These are phyloP conservation scores for Apiotrichum laibachii DNA, from an alignment of 1,284 basidiomycete species.

Conservation along the genomic window DNA sequence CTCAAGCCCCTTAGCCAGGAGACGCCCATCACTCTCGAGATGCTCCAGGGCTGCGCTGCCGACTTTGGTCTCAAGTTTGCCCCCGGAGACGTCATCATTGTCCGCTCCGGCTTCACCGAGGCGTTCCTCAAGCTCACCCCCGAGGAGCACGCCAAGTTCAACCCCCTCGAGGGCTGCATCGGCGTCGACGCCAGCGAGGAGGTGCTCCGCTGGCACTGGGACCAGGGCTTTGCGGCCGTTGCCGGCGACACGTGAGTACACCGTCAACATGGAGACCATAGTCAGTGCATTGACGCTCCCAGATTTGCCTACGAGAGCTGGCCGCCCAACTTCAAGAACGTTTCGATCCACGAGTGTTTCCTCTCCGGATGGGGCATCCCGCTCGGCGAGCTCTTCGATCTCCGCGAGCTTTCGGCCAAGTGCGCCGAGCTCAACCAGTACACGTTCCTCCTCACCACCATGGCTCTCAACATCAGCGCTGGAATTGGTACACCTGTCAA, in stretches of 20 bases:
- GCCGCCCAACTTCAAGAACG: slow-evolving; percentile 17
- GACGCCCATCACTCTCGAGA: slow-evolving; percentile 31
- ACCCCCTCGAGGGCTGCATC: slow-evolving; percentile 9
- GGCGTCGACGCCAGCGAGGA: slow-evolving; percentile 42
- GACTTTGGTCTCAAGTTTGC: slow-evolving; percentile 38
- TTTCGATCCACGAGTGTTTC: slow-evolving; percentile 35
- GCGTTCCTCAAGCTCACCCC: slow-evolving; percentile 35
- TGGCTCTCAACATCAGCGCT: slow-evolving; percentile 50
- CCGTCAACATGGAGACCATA: background rate
- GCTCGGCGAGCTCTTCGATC: slow-evolving; percentile 54
- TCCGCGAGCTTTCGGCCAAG: slow-evolving; percentile 45
- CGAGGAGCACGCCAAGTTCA: slow-evolving; percentile 22
- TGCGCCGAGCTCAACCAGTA: slow-evolving; percentile 43
- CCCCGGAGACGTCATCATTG: slow-evolving; percentile 46
- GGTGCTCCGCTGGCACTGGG: slow-evolving; percentile 50
- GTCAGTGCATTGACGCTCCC: background rate
- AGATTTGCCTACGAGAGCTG: slow-evolving; percentile 38
- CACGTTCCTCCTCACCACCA: slow-evolving; percentile 51
- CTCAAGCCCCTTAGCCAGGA: slow-evolving; percentile 39
- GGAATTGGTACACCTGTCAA: slow-evolving; percentile 53
- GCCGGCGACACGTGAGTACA: slow-evolving; percentile 45
- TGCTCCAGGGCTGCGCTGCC: slow-evolving; percentile 28
- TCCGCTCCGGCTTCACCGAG: slow-evolving; percentile 49
- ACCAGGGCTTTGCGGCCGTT: slow-evolving; percentile 53
- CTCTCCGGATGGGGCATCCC: slow-evolving; percentile 41